Evolutionary conservation across 192 early-diverging fungal species (phyloP).

Genomic region (Allomyces macrogynus): DNA sequence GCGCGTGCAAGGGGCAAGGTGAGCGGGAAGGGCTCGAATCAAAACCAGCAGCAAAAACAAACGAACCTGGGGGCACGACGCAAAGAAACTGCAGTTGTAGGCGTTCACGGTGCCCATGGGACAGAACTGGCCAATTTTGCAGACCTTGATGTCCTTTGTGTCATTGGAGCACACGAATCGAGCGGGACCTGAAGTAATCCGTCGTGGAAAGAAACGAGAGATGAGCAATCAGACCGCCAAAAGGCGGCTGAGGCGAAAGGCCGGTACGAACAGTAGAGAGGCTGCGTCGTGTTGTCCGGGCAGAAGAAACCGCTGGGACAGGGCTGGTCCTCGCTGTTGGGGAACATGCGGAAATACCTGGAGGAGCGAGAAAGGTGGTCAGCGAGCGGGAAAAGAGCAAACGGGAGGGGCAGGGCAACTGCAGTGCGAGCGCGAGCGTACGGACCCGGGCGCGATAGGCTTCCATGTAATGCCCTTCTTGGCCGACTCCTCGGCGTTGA

Average conservation of each 20-base stretch:
- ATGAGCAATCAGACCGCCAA: too few relatives aligned
- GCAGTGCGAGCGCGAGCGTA: too few relatives aligned
- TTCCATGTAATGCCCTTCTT: too few relatives aligned
- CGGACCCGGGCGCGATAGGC: too few relatives aligned
- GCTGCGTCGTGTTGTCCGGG: conserved; percentile 28
- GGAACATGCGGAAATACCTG: not conserved
- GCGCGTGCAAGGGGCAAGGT: conserved; percentile 12
- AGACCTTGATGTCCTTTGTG: conserved; percentile 17
- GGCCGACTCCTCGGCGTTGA: too few relatives aligned
- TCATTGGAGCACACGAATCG: conserved; percentile 2
- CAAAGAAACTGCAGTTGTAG: conserved; percentile 6
- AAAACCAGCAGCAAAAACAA: not conserved
- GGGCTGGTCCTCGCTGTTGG: not conserved
- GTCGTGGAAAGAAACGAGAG: too few relatives aligned
- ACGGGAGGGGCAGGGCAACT: too few relatives aligned
- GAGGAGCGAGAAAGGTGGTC: too few relatives aligned
- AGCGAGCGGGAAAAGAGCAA: too few relatives aligned
- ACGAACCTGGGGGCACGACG: not conserved
- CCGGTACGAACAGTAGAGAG: conserved; percentile 35
- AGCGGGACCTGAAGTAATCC: too few relatives aligned
- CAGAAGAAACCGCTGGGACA: conserved; percentile 20
- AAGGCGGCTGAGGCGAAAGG: conserved; percentile 21
- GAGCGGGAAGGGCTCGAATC: conserved; percentile 11
- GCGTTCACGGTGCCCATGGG: conserved; percentile 20
- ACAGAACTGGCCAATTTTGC: conserved; percentile 31